phyloP scores from a whole-genome alignment of 208 protist species.

The Spongospora subterranea region DNA sequence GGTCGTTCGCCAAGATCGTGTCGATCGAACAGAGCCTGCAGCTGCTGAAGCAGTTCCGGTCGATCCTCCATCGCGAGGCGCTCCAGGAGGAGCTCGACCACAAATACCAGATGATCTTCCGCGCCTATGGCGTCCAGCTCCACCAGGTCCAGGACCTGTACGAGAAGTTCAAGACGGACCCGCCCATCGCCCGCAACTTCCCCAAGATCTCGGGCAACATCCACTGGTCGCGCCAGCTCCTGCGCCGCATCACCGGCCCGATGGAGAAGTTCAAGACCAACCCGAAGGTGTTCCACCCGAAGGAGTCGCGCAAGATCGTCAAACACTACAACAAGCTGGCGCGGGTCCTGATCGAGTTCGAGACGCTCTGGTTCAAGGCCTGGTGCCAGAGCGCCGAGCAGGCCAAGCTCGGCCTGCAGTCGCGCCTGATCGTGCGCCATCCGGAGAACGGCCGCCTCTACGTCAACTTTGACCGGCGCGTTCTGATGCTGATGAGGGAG shows the following conservation, averaged over 20 bases:
- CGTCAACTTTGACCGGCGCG: constrained; percentile 96
- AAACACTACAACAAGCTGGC: constrained; percentile 88
- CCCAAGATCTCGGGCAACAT: constrained; percentile 92
- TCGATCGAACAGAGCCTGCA: constrained; percentile 74
- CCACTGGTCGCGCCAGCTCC: constrained; percentile 90
- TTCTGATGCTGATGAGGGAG: constrained; percentile 95
- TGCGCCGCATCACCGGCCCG: constrained; percentile 91
- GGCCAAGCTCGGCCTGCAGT: constrained; percentile 89
- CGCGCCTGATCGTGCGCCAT: constrained; percentile 88
- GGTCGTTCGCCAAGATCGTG: constrained; percentile 72
- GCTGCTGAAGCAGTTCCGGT: constrained; percentile 77
- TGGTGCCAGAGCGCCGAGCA: constrained; percentile 91
- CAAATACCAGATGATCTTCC: constrained; percentile 79
- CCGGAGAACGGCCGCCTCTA: constrained; percentile 88
- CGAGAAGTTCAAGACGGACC: constrained; percentile 89
- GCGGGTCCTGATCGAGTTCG: constrained; percentile 91
- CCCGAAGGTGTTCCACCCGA: constrained; percentile 73
- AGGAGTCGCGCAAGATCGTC: constrained; percentile 78
- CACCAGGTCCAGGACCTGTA: constrained; percentile 87
- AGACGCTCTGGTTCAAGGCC: constrained; percentile 90
- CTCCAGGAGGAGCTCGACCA: constrained; percentile 76
- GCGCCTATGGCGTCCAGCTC: constrained; percentile 75
- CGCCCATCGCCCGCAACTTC: constrained; percentile 89
- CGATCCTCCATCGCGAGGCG: constrained; percentile 74
- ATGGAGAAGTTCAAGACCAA: constrained; percentile 93